Conservation (phyloP, 306 rosid species). For the Macrotyloma uniflorum region DNA sequence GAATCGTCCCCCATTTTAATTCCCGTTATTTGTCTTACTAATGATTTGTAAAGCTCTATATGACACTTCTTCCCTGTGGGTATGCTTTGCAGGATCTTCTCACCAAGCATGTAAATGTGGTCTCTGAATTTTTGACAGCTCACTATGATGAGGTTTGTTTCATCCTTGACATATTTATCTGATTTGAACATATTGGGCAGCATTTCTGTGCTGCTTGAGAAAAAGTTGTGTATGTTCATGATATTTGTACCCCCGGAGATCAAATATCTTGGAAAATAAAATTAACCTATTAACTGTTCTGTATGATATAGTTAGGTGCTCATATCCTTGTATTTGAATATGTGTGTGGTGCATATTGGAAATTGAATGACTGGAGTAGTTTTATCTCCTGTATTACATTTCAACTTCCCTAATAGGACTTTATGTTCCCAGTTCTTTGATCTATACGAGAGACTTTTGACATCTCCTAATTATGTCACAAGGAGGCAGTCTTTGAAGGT, state of each 20-base stretch:
- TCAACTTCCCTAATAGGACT: conserved; percentile 48
- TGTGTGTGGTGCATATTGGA: conserved; percentile 28
- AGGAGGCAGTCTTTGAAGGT: conserved; percentile 99
- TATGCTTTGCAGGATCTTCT: conserved; percentile 81
- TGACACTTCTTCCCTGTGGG: conserved; percentile 30
- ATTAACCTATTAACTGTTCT: conserved; percentile 28
- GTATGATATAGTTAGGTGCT: conserved; percentile 34
- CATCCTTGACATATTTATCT: conserved; percentile 38
- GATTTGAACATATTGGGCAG: conserved; percentile 39
- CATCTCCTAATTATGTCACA: conserved; percentile 92
- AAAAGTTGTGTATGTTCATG: conserved; percentile 26
- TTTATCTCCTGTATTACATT: conserved; percentile 31
- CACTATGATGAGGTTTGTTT: conserved; percentile 76
- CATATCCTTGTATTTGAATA: conserved; percentile 29
- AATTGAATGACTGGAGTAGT: conserved; percentile 33
- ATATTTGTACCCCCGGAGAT: conserved; percentile 33
- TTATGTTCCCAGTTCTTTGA: conserved; percentile 79
- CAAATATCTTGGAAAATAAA: conserved; percentile 39
- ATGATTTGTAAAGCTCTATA: conserved; percentile 27
- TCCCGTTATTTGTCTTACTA: conserved; percentile 18
- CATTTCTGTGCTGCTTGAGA: conserved; percentile 24
- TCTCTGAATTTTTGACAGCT: conserved; percentile 73
- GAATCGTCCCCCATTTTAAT: neutral
- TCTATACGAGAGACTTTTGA: conserved; percentile 78
- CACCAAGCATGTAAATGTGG: conserved; percentile 74